Evolutionary conservation across 73 alveolate genomes (phyloP), one percentile per base, ranked within the genome.

Genomic region (Symbiodinium pilosum): DNA sequence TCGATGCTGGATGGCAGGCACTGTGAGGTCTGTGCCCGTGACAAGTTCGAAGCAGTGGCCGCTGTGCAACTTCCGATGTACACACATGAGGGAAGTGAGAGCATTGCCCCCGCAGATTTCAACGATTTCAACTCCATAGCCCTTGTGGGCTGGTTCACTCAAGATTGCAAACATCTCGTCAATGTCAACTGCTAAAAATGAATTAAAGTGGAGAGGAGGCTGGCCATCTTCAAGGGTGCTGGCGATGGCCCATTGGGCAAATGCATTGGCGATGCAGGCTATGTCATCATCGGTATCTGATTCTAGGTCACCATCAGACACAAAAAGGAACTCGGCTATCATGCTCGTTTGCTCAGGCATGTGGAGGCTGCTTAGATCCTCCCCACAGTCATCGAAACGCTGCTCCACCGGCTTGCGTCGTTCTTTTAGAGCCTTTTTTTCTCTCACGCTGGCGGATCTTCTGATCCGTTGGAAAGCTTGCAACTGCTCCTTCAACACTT

Each of bases 51-150:
- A 83, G 71, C n/a, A 21, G n/a, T 38, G 68, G 12, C 91, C 91
- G 39, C 69, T 9, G 26, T 43, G 64, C n/a, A 83, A 39, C n/a
- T 39, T 14, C 9, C 91, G 54, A 16, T 38, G 30, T 1, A 40
- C 21, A 1, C 39, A 40, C 28, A 83, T 12, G 30, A 21, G 32
- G 0, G 64, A 36, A 21, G 91, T 83, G 8, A 41, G 54, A 36
- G 40, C 91, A 7, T 41, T 9, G 28, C 91, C 91, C 9, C 91
- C 91, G 38, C 91, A 83, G 3, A 83, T 12, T n/a, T 83, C 91
- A 0, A 83, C 68, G 11, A 83, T 12, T 20, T 83, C 86, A n/a
- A 75, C 36, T 6, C 68, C 91, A 11, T 4, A 43, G 1, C 26
- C 24, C 9, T 14, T 11, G 28, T 21, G 28, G 38, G 30, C 36